A percentile compares a stretch with the other conserved stretches of the same genome.
These are phyloP conservation scores for Fibroporia radiculosa DNA, from an alignment of 768 basidiomycete genomes.

Conservation along the genomic window DNA sequence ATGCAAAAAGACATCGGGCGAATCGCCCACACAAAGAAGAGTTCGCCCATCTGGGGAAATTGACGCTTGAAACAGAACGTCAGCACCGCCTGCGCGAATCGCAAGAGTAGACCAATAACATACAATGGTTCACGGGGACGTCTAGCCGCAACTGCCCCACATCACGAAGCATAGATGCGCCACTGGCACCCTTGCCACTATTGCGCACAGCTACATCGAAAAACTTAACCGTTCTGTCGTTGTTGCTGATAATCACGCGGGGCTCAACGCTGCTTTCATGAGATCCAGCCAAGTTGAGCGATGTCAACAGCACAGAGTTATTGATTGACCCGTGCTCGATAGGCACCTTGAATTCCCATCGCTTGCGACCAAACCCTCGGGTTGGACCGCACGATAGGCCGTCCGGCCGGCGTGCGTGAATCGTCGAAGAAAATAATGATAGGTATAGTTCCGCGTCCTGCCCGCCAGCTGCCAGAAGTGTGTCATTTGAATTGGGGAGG, in stretches of 20 bases:
- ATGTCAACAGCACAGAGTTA: constrained; percentile 67
- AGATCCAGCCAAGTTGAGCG: constrained; percentile 51
- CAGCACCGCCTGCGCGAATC: constrained; percentile 7
- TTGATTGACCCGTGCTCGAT: constrained; percentile 63
- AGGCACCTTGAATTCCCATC: constrained; percentile 50
- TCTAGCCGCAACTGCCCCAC: constrained; percentile 50
- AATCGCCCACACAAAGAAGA: constrained; percentile 87
- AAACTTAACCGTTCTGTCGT: constrained; percentile 75
- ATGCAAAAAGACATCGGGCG: constrained; percentile 77
- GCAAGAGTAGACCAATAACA: constrained; percentile 22
- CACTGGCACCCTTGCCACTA: constrained; percentile 19
- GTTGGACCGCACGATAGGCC: constrained; percentile 8
- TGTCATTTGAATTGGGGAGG: constrained; percentile 42
- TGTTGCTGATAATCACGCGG: constrained; percentile 76
- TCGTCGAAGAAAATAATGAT: constrained; percentile 34
- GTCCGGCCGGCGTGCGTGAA: constrained; percentile 5
- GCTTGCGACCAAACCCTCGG: constrained; percentile 14
- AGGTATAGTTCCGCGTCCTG: constrained; percentile 68
- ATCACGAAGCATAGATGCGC: constrained; percentile 15
- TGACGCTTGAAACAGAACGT: constrained; percentile 51
- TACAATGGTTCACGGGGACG: constrained; percentile 79
- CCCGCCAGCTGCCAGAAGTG: constrained; percentile 69
- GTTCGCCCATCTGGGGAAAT: constrained; percentile 85
- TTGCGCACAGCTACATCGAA: constrained; percentile 65
- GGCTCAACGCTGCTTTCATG: constrained; percentile 65